Evolutionary conservation across 768 basidiomycete genomes (phyloP), one percentile per base, ranked within the genome.

Genomic region (Polyporus arcularius): DNA sequence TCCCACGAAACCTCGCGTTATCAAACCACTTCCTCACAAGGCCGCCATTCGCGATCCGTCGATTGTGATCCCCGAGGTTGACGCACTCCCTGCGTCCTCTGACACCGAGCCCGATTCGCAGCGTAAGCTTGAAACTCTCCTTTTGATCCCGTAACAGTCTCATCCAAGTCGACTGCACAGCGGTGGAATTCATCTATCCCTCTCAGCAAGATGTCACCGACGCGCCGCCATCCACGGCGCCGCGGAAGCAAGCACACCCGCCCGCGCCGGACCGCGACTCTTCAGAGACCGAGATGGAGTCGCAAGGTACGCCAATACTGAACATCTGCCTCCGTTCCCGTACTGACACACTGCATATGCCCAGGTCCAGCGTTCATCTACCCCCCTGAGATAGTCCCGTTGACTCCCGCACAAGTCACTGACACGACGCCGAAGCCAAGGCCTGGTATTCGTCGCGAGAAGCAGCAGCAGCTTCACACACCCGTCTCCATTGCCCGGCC

Each of bases 231-330:
- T 35, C 41, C n/a, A 51, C n/a, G 18, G 16, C 52, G 2, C 57
- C 54, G 18, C 45, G 48, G 52, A 57, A 55, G 31, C 61, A 53
- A 4, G 32, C 47, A 7, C 57, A 47, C 16, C 58, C 57, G 7
- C 55, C 55, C 31, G 49, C 14, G 35, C 31, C 31, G 3, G 53
- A 57, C 9, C 61, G 15, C 8, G 38, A 31, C 28, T 65, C 64
- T 4, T 65, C 67, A 0, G 67, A 67, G 39, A 65, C 67, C 18
- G 67, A 67, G 46, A 18, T 55, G 5, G 67, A 67, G 28, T 65
- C 67, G 4, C 67, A 67, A 32, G 62, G 67, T 62, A 39, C 40
- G 48, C 11, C 0, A 21, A 12, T 4, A 15, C 5, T 47, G 4
- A n/a, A 14, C 38, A 11, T n/a, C 5, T 18, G 21, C 1, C 7